Evolutionary conservation across 2,329 filamentous ascomycete species (phyloP), one percentile per base, ranked within the genome.

Genomic region (Aspergillus sp.): DNA sequence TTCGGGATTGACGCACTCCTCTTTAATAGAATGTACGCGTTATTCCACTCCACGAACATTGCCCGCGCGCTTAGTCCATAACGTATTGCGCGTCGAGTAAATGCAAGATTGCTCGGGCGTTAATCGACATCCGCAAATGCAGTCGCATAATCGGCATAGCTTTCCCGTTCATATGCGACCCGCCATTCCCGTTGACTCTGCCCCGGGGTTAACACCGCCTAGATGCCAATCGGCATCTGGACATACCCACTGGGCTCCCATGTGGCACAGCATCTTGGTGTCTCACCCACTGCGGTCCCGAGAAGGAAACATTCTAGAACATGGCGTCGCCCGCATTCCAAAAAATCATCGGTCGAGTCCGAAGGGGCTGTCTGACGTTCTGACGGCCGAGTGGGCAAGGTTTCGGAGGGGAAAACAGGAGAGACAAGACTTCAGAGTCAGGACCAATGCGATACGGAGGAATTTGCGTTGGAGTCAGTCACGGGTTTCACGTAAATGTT

Each of bases 241-340:
- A 12, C 37, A 17, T n/a, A n/a, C 17, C 11, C 8, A 46, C 7
- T n/a, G 46, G 50, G 44, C 37, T 49, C 56, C 53, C 48, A 43
- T 33, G 8, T 61, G 58, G 21, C 68, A 64, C 31, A 63, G 68
- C 40, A 62, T 72, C 14, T 65, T 72, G 27, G 67, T 77, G 27
- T 58, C 77, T 11, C 74, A 77, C 37, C 72, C 75, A 74, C 12
- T 69, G 70, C 17, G 65, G 58, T 55, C 61, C 64, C 31, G 67
- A 70, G 14, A 74, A 72, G 58, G 77, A 79, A 61, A 70, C 73
- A 0, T 73, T 78, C 53, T 6, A 70, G 77, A 21, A 76, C 77
- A 2, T 80, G 77, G 77, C 79, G 77, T 70, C 76, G 35, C 69
- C 74, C 33, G 77, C 76, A 12, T 70, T 68, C 41, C 67, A 76